Base-by-base conservation (phyloP, 169 alveolate genomes). In the Eimeria sp. region DNA sequence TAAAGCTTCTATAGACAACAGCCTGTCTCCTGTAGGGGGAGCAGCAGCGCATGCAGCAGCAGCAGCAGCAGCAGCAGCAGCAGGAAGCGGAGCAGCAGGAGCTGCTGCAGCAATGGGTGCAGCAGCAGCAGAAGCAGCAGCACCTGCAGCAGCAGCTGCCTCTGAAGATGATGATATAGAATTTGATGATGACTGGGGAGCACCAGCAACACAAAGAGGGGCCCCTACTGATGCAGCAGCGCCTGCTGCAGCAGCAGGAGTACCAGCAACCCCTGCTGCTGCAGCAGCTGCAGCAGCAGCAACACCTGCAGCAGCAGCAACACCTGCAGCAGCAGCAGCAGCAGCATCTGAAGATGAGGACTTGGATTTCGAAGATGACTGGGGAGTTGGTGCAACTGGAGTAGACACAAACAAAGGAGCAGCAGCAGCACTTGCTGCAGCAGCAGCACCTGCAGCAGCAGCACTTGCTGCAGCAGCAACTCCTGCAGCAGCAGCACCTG, bases 331-430 rank as follows among this genome's bases (percentile, higher is more conserved):
- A 27, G 76, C 9, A 4, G 85, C 60, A 80, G 89, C 68, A 25
- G 89, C 37, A 46, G 89, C 68, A 80, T 25, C 23, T 33, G 46
- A 43, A n/a, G 89, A 46, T 20, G 89, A 80, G 37, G 89, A 80
- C 66, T 9, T 80, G 40, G 89, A 80, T 46, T 80, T 80, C 30
- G 62, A 80, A 16, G 89, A 80, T 40, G 89, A 80, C 49, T 80
- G 89, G 89, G 89, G 89, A 46, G 68, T 52, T 9, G 46, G 49
- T 14, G 66, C 66, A 46, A 18, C 49, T 6, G 71, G 27, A 9
- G 71, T 8, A 49, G 30, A 11, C 52, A 74, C 85, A 74, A 37
- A 18, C 20, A 16, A 13, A 16, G 71, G n/a, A 16, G 71, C 71
- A 60, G 20, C 71, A n/a, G n/a, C n/a, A n/a, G n/a, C n/a, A n/a